Evolutionary conservation across 306 rosid genomes (phyloP).

Genomic region (Cucumis cinereus): DNA sequence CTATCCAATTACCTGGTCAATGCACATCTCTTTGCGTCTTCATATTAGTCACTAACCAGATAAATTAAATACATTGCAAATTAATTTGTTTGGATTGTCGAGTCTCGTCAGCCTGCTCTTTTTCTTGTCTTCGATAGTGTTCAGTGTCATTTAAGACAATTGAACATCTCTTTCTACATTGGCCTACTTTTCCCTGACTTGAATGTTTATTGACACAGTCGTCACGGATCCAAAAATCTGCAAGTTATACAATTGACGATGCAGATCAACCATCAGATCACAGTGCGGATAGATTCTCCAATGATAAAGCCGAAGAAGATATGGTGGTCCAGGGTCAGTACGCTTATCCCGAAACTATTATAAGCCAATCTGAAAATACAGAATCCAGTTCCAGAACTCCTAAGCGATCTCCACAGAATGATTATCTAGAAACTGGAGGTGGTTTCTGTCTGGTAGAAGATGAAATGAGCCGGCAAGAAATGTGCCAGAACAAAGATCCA

Average conservation of each 20-base stretch:
- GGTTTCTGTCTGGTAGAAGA: conserved; percentile 20
- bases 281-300: conserved; percentile 13
- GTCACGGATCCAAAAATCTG: conserved; percentile 43
- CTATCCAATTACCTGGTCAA: not conserved
- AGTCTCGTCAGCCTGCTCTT: not conserved
- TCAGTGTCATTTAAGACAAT: not conserved
- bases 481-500: conserved; percentile 9
- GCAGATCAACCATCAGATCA: conserved; percentile 20
- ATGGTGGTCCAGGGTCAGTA: conserved; percentile 6
- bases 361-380: conserved; percentile 14
- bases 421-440: conserved; percentile 30
- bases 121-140: not conserved
- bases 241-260: conserved; percentile 42
- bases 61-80: not conserved
- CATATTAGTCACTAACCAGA: not conserved
- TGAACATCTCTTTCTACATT: not conserved
- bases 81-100: not conserved
- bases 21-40: not conserved
- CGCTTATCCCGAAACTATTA: conserved; percentile 13
- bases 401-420: conserved; percentile 11
- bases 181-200: not conserved
- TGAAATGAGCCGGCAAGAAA: conserved; percentile 19
- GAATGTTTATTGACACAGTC: conserved; percentile 37
- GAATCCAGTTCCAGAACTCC: conserved; percentile 11
- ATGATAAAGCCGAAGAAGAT: conserved; percentile 19